Evolutionary conservation across 2,329 filamentous ascomycete genomes (phyloP).

Genomic region (Diaporthe destruens): DNA sequence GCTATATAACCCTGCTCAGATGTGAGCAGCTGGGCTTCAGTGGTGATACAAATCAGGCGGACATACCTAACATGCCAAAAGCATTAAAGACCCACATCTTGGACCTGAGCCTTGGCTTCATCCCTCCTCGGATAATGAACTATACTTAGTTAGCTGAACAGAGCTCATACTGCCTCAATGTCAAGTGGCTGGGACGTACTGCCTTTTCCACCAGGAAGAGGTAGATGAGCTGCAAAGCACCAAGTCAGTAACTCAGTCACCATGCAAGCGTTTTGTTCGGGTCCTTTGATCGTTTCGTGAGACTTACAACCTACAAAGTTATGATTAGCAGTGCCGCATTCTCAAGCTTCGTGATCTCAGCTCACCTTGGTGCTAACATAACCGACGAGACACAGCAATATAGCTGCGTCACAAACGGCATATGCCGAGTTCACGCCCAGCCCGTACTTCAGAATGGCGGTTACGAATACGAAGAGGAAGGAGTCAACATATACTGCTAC

Average conservation of each 20-base stretch:
- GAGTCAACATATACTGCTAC: constrained; percentile 72
- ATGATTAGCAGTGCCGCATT: constrained; percentile 9
- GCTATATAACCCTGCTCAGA: constrained; percentile 54
- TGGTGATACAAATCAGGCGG: neutral
- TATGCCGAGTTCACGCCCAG: constrained; percentile 65
- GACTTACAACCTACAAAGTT: constrained; percentile 1
- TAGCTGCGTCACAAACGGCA: constrained; percentile 67
- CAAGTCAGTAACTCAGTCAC: neutral
- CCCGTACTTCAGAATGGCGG: constrained; percentile 68
- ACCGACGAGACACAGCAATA: constrained; percentile 70
- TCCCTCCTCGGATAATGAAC: constrained; percentile 69
- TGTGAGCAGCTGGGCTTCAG: constrained; percentile 46
- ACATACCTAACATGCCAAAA: constrained; percentile 65
- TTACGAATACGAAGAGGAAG: constrained; percentile 69
- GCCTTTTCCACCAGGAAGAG: constrained; percentile 75
- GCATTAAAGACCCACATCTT: constrained; percentile 45
- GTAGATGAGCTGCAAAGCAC: constrained; percentile 64
- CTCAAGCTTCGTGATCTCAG: constrained; percentile 32
- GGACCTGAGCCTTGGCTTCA: constrained; percentile 65
- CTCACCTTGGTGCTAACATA: constrained; percentile 74
- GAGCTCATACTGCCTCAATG: neutral
- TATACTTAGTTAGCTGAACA: constrained; percentile 46
- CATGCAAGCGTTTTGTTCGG: too few species aligned
- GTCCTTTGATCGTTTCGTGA: neutral
- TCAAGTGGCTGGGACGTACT: constrained; percentile 52